phyloP scores from a whole-genome alignment of 192 early-diverging fungal genomes.

The Entophlyctis luteolus region DNA sequence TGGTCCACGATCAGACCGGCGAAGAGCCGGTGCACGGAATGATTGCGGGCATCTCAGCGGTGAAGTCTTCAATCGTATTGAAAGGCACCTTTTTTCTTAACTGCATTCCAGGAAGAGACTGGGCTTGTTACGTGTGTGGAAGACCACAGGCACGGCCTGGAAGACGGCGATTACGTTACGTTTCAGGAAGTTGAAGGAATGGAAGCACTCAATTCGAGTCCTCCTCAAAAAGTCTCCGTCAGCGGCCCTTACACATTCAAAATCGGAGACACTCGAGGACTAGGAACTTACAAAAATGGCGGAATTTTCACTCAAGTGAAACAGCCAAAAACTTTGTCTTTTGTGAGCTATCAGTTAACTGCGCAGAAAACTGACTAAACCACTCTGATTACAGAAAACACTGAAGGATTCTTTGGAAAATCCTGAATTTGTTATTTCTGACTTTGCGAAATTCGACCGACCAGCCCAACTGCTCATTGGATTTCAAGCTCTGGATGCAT shows the following conservation, averaged over 20 bases:
- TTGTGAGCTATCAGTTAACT: slow-evolving; percentile 55
- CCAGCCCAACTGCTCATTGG: slow-evolving; percentile 86
- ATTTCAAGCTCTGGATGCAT: slow-evolving; percentile 91
- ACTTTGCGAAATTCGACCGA: slow-evolving; percentile 98
- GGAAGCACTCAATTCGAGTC: slow-evolving; percentile 75
- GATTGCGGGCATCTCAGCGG: slow-evolving; percentile 71
- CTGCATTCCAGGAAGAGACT: slow-evolving; percentile 50
- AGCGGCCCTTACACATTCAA: slow-evolving; percentile 90
- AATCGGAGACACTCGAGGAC: slow-evolving; percentile 81
- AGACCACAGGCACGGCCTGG: slow-evolving; percentile 94
- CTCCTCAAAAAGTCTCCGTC: slow-evolving; percentile 78
- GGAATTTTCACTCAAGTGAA: slow-evolving; percentile 97
- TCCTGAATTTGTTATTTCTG: slow-evolving; percentile 83
- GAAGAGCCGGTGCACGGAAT: slow-evolving; percentile 91
- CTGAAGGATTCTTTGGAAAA: slow-evolving; percentile 69
- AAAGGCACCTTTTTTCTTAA: slow-evolving; percentile 13
- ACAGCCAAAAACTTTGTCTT: slow-evolving; percentile 76
- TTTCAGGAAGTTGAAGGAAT: slow-evolving; percentile 93
- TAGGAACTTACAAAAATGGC: slow-evolving; percentile 73
- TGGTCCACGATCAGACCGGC: slow-evolving; percentile 82
- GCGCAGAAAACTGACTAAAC: no score
- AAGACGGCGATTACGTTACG: slow-evolving; percentile 93
- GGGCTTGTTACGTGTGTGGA: slow-evolving; percentile 93
- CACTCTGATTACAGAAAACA: slow-evolving; percentile 60
- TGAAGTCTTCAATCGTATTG: slow-evolving; percentile 17